Evolutionary conservation across 2,329 filamentous ascomycete genomes (phyloP).

Genomic region (Verticillium nubilum): DNA sequence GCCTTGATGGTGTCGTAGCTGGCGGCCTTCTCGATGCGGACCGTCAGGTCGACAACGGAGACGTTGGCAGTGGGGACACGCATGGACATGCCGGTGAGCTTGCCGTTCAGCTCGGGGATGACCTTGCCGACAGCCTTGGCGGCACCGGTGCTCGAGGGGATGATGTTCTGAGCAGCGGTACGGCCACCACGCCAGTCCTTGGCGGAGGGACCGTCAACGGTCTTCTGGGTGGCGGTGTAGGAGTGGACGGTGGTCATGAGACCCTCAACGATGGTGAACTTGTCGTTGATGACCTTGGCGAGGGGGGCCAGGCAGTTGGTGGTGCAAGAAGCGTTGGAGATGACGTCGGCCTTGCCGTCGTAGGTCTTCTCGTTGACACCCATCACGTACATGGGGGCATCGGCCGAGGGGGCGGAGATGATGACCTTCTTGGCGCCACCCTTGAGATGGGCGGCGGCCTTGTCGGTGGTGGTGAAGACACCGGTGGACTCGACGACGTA

Average conservation of each 20-base stretch:
- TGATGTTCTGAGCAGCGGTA: conserved; percentile 99
- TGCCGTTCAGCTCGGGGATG: conserved; percentile 95
- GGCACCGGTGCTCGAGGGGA: conserved; percentile 97
- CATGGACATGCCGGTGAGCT: conserved; percentile 99
- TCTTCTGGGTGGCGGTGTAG: conserved; percentile 99
- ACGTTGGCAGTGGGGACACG: conserved; percentile 98
- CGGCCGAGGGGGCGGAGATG: conserved; percentile 86
- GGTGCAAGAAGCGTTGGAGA: conserved; percentile 99
- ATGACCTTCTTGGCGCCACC: conserved; percentile 98
- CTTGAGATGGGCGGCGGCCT: conserved; percentile 90
- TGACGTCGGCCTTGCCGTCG: conserved; percentile 83
- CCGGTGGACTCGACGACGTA: conserved; percentile 98
- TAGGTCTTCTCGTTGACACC: conserved; percentile 96
- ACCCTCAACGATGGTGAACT: conserved; percentile 95
- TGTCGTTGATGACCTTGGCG: conserved; percentile 98
- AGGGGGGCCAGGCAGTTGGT: conserved; percentile 99
- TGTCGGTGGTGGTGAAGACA: conserved; percentile 98
- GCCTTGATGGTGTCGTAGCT: conserved; percentile 89
- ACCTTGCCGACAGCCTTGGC: conserved; percentile 99
- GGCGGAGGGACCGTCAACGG: conserved; percentile 90
- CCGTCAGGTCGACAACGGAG: conserved; percentile 96
- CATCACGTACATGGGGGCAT: conserved; percentile 99
- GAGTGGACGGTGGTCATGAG: conserved; percentile 99
- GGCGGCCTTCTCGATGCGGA: conserved; percentile 86
- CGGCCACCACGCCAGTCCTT: conserved; percentile 99